Percentiles rank a stretch among this genome's conserved stretches.
phyloP scores from a whole-genome alignment of 495 filamentous ascomycete genomes.

The Penicillium coprophilum region DNA sequence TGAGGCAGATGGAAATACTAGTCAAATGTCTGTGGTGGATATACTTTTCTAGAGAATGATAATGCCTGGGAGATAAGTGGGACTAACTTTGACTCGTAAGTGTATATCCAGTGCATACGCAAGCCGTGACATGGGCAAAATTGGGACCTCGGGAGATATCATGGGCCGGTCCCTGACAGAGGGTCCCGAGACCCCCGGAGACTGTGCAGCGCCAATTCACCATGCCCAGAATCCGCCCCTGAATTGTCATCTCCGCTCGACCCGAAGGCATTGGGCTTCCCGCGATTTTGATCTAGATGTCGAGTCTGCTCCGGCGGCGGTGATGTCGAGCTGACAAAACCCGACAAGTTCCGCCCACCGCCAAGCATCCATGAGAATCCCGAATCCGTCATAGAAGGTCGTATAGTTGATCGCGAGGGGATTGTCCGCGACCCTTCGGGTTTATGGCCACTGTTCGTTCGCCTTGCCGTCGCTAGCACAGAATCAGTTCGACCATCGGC shows the following conservation, averaged over 20 bases:
- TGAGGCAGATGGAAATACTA: neutral
- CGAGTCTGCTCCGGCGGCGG: slow-evolving; percentile 49
- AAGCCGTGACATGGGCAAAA: neutral
- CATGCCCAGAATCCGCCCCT: slow-evolving; percentile 32
- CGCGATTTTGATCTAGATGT: slow-evolving; percentile 26
- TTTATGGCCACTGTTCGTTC: slow-evolving; percentile 12
- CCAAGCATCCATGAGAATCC: slow-evolving; percentile 97
- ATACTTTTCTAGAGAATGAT: neutral
- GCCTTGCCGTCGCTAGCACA: slow-evolving; percentile 11
- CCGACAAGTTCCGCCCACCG: slow-evolving; percentile 48
- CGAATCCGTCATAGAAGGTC: slow-evolving; percentile 66
- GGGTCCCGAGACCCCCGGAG: slow-evolving; percentile 53
- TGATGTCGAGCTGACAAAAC: slow-evolving; percentile 51
- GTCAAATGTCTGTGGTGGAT: too few species aligned
- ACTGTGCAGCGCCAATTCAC: slow-evolving; percentile 48
- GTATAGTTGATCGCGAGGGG: slow-evolving; percentile 13
- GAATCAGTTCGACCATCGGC: slow-evolving; percentile 18
- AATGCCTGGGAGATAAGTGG: slow-evolving; percentile 4
- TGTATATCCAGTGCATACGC: neutral
- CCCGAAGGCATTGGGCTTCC: slow-evolving; percentile 38
- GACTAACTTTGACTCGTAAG: neutral
- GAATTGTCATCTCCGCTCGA: slow-evolving; percentile 35
- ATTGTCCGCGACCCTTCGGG: slow-evolving; percentile 13
- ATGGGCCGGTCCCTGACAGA: slow-evolving; percentile 18
- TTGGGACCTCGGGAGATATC: slow-evolving; percentile 3